Conservation (phyloP, 225 moss, liverwort and hornwort genomes). For the Polytrichum commune region DNA sequence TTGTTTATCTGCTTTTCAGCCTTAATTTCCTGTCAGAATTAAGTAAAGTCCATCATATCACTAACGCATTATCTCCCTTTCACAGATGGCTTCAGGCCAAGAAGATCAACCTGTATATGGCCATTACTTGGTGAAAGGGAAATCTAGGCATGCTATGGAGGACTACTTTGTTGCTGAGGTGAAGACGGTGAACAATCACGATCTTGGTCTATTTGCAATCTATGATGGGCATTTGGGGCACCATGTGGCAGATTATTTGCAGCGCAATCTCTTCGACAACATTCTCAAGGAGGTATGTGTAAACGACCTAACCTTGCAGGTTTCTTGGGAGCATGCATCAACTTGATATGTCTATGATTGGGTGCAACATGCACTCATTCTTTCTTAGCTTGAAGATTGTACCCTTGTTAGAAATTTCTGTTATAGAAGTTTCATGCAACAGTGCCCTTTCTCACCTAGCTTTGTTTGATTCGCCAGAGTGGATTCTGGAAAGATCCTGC, state of each 20-base stretch:
- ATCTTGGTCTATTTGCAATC: conserved; percentile 92
- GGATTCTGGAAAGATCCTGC: conserved; percentile 73
- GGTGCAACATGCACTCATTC: too few relatives aligned
- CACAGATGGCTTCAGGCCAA: conserved; percentile 66
- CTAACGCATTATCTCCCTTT: too few relatives aligned
- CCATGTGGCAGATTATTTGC: conserved; percentile 72
- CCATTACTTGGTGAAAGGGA: conserved; percentile 85
- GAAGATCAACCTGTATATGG: conserved; percentile 34
- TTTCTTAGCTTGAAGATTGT: too few relatives aligned
- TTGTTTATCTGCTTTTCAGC: too few relatives aligned
- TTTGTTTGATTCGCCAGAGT: conserved; percentile 36
- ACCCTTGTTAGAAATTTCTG: too few relatives aligned
- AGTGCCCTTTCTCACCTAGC: too few relatives aligned
- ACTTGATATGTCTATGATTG: too few relatives aligned
- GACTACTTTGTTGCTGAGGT: conserved; percentile 79
- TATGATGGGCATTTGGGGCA: conserved; percentile 98
- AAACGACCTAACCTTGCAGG: too few relatives aligned
- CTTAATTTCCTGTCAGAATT: too few relatives aligned
- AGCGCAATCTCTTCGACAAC: conserved; percentile 79
- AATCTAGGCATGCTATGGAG: conserved; percentile 98
- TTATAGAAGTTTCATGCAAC: too few relatives aligned
- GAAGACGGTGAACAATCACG: conserved; percentile 55
- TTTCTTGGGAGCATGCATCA: too few relatives aligned
- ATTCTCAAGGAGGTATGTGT: conserved; percentile 68
- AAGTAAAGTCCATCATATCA: too few relatives aligned